phyloP scores from a whole-genome alignment of 1,284 basidiomycete species.

The Grifola frondosa region DNA sequence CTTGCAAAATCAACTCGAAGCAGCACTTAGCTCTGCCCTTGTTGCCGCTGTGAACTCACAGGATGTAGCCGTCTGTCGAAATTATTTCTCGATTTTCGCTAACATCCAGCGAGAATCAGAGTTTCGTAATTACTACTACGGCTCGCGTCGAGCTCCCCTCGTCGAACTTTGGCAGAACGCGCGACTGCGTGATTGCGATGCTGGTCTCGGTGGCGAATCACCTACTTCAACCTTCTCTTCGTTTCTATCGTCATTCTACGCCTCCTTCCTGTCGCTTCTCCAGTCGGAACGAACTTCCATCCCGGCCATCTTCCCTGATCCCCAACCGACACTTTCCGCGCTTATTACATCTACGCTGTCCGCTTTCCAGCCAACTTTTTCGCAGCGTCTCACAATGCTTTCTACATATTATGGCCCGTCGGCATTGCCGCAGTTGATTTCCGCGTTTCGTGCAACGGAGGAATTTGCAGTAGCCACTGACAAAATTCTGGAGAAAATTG shows the following conservation, averaged over 20 bases:
- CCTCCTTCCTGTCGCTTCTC: conserved; percentile 63
- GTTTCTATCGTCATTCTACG: conserved; percentile 77
- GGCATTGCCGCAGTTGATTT: conserved; percentile 70
- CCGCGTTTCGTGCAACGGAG: conserved; percentile 71
- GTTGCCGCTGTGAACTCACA: conserved; percentile 78
- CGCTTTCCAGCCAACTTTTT: conserved; percentile 75
- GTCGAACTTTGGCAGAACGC: conserved; percentile 69
- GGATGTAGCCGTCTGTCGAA: conserved; percentile 71
- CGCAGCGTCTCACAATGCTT: conserved; percentile 71
- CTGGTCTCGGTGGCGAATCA: conserved; percentile 25
- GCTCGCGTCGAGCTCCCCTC: conserved; percentile 66
- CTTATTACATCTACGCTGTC: conserved; percentile 82
- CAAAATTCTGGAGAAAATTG: conserved; percentile 75
- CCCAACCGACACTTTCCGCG: conserved; percentile 68
- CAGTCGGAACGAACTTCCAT: conserved; percentile 73
- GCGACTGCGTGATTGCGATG: conserved; percentile 49
- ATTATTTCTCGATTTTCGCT: conserved; percentile 83
- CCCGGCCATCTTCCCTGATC: conserved; percentile 81
- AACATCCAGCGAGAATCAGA: conserved; percentile 89
- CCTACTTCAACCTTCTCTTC: conserved; percentile 46
- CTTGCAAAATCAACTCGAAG: conserved; percentile 92
- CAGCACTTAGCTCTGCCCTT: conserved; percentile 81
- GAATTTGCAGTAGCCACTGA: conserved; percentile 75
- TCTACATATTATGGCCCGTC: conserved; percentile 61
- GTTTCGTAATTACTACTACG: conserved; percentile 92